A percentile compares a stretch with the other conserved stretches of the same genome.
phyloP scores from a whole-genome alignment of 352 stramenopile species.

The Phytophthora pseudosyringae region DNA sequence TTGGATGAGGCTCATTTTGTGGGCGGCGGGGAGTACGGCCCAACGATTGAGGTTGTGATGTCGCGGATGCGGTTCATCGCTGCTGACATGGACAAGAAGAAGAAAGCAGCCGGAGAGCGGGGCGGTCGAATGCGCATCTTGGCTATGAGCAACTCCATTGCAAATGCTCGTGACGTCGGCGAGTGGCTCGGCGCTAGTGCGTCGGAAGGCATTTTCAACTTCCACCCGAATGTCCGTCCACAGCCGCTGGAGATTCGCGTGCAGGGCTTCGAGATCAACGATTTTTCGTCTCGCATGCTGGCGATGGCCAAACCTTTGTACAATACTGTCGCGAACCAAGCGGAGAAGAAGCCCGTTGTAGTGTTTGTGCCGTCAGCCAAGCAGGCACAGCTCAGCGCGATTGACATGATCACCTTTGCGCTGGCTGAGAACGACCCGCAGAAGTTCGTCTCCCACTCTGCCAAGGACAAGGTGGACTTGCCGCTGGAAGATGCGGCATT shows the following conservation, averaged over 20 bases:
- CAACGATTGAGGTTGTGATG: slow-evolving; percentile 97
- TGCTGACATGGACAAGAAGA: slow-evolving; percentile 86
- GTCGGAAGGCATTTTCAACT: slow-evolving; percentile 82
- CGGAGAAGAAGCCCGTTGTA: slow-evolving; percentile 89
- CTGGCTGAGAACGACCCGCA: slow-evolving; percentile 83
- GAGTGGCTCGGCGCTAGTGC: slow-evolving; percentile 97
- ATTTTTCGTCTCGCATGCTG: slow-evolving; percentile 97
- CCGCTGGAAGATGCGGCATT: slow-evolving; percentile 91
- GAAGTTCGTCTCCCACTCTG: slow-evolving; percentile 60
- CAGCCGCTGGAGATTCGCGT: slow-evolving; percentile 97
- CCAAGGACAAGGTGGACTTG: slow-evolving; percentile 45
- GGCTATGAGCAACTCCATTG: slow-evolving; percentile 95
- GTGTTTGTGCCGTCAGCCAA: slow-evolving; percentile 98
- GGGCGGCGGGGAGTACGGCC: slow-evolving; percentile 84
- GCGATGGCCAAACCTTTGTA: slow-evolving; percentile 99
- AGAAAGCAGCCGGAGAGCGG: slow-evolving; percentile 41
- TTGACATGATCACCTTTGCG: slow-evolving; percentile 98
- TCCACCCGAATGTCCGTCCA: slow-evolving; percentile 93
- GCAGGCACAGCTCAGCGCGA: slow-evolving; percentile 98
- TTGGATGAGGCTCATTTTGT: slow-evolving; percentile 99
- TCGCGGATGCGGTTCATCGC: slow-evolving; percentile 98
- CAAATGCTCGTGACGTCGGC: slow-evolving; percentile 97
- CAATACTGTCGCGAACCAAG: slow-evolving; percentile 93
- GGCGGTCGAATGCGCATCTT: slow-evolving; percentile 91
- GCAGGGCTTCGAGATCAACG: slow-evolving; percentile 98